Percentiles rank a stretch among this genome's conserved stretches.
These are phyloP conservation scores for Aquilaria agallochum DNA, from an alignment of 441 rosid species.

Conservation along the genomic window DNA sequence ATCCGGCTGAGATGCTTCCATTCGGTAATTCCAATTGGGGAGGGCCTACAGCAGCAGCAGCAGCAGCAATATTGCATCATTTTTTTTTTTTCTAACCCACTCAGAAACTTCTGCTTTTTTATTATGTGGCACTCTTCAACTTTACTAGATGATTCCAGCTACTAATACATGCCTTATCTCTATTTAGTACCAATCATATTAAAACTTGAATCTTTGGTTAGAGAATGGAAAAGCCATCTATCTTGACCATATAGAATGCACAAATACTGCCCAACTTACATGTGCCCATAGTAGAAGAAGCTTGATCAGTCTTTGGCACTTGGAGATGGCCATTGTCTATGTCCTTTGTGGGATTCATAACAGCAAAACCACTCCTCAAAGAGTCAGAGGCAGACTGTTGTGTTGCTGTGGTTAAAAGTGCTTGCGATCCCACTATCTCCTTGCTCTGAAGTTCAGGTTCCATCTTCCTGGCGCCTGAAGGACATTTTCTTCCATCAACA, in stretches of 20 bases:
- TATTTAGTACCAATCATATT: too few relatives aligned
- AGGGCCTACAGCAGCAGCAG: conserved; percentile 9
- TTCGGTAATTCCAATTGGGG: conserved; percentile 21
- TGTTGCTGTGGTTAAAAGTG: conserved; percentile 22
- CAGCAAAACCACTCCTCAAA: conserved; percentile 29
- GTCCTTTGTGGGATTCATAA: conserved; percentile 24
- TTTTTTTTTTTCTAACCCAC: conserved; percentile 27
- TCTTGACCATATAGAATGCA: too few relatives aligned
- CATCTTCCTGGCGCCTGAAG: conserved; percentile 34
- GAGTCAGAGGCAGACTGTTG: conserved; percentile 36
- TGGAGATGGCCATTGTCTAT: conserved; percentile 40
- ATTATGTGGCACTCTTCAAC: too few relatives aligned
- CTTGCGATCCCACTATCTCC: conserved; percentile 39
- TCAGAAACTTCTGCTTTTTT: too few relatives aligned
- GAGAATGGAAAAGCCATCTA: too few relatives aligned
- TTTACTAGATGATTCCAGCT: too few relatives aligned
- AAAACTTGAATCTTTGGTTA: too few relatives aligned
- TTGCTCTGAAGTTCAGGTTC: conserved; percentile 49
- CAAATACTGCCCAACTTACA: conserved; percentile 22
- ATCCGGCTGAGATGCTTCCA: conserved; percentile 21
- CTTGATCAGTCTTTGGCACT: conserved; percentile 35
- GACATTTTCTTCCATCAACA: conserved; percentile 52
- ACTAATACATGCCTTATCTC: too few relatives aligned
- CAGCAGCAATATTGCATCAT: conserved; percentile 10
- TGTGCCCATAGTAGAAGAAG: conserved; percentile 32